Base-by-base conservation (phyloP, 306 rosid genomes). In the Sophora flavescens region DNA sequence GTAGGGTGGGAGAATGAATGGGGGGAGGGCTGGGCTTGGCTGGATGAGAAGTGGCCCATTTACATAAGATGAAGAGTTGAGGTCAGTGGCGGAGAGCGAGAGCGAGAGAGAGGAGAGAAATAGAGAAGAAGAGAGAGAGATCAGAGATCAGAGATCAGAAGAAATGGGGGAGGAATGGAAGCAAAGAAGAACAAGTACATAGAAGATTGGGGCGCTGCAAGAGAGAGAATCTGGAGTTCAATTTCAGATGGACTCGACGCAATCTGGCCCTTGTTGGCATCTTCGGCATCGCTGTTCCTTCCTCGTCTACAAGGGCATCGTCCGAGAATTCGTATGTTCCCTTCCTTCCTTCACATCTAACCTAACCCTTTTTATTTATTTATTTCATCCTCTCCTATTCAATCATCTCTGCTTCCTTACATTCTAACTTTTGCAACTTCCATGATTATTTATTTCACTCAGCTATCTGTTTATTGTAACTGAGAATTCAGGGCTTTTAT, bases 181-280 rank as follows among this genome's bases (percentile, higher is more conserved):
- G 78, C 93, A 6, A 77, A 88, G 79, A 95, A 95, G 91, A 95
- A 95, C 91, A 91, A 12, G 73, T 87, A 74, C 87, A 92, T 95
- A 1, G 99, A 95, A 76, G 99, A 95, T 14, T 95, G 99, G 99
- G 35, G 99, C 26, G 2, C 88, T 6, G 99, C 85, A 0, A 83
- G 99, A 74, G 99, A n/a, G n/a, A 95, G 81, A 95, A 82, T 45
- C 96, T 95, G 2, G 99, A 95, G 72, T 69, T 81, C 58, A 95
- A 95, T 81, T 95, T 95, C 89, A 92, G 97, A 0, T 95, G 99
- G 99, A 85, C 86, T 57, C 99, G 99, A 71, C 99, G 99, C 69
- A 95, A 95, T 54, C 74, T 95, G 0, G 93, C 91, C 54, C 86
- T 95, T 22, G 88, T 90, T 4, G 97, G 97, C 30, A 60, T 95